These are phyloP conservation scores for Fusarium tanahbumbuense DNA, from an alignment of 2,329 filamentous ascomycete genomes.

Conservation along the genomic window DNA sequence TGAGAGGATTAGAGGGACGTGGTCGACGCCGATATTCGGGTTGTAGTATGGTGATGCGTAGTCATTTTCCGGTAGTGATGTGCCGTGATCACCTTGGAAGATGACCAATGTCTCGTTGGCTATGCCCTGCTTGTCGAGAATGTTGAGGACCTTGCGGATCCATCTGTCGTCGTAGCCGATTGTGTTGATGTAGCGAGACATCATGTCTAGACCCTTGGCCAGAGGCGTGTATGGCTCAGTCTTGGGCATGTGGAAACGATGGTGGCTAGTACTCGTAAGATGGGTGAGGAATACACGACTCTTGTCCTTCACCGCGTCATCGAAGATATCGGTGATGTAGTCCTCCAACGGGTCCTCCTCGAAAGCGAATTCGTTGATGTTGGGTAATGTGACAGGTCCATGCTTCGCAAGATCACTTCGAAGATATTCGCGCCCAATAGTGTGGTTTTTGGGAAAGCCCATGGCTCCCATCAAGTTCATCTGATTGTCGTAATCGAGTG, in stretches of 20 bases:
- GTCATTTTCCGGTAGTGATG: constrained; percentile 50
- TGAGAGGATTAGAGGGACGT: constrained; percentile 49
- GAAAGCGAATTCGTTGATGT: constrained; percentile 53
- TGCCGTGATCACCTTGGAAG: constrained; percentile 51
- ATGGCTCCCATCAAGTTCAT: constrained; percentile 47
- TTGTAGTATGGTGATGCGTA: constrained; percentile 50
- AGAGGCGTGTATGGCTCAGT: constrained; percentile 46
- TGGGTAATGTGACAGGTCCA: constrained; percentile 45
- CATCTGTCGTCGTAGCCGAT: constrained; percentile 50
- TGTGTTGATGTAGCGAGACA: constrained; percentile 50
- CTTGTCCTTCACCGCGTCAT: constrained; percentile 45
- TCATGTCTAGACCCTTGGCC: constrained; percentile 45
- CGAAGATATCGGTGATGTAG: constrained; percentile 51
- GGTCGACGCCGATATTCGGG: constrained; percentile 47
- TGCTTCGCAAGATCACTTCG: constrained; percentile 47
- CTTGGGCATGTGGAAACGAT: constrained; percentile 49
- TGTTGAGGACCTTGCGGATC: constrained; percentile 47
- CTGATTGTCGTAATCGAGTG: constrained; percentile 51
- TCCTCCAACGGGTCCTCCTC: constrained; percentile 49
- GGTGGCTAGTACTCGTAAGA: constrained; percentile 53
- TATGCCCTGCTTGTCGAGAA: constrained; percentile 49
- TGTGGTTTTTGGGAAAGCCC: constrained; percentile 47
- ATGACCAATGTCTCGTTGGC: constrained; percentile 51
- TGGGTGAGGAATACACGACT: constrained; percentile 52
- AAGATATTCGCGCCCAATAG: constrained; percentile 48